Conservation (phyloP, 257 asterid species). For the Salvia splendens region DNA sequence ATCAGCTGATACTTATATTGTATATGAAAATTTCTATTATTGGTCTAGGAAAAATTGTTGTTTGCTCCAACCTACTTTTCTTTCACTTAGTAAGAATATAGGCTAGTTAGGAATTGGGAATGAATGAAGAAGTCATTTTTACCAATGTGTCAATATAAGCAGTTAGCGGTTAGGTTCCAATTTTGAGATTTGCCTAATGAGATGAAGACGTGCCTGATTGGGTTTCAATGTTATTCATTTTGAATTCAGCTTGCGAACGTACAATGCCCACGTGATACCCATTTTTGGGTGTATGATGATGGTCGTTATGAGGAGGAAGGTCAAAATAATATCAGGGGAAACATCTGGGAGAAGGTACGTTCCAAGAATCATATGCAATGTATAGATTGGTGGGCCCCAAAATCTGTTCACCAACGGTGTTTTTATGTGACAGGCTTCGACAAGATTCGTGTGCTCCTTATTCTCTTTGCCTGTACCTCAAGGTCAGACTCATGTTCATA, state of each 20-base stretch:
- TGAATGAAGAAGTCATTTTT: constrained; percentile 2
- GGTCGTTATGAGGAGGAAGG: constrained; percentile 99
- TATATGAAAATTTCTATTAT: not conserved
- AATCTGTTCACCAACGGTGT: constrained; percentile 24
- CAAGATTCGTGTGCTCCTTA: constrained; percentile 81
- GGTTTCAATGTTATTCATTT: constrained; percentile 17
- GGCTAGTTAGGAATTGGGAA: not conserved
- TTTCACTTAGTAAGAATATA: not conserved
- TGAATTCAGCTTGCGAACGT: constrained; percentile 81
- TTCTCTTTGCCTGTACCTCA: constrained; percentile 91
- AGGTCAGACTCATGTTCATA: constrained; percentile 67
- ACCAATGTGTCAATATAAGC: not conserved
- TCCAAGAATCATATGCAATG: constrained; percentile 4
- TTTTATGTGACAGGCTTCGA: constrained; percentile 62
- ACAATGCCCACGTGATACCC: constrained; percentile 98
- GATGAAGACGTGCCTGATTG: not conserved
- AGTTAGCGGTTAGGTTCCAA: not conserved
- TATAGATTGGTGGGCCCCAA: constrained; percentile 11
- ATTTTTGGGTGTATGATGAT: constrained; percentile 97
- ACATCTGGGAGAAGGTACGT: constrained; percentile 93
- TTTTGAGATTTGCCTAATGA: constrained; percentile 22
- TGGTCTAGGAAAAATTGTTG: not conserved
- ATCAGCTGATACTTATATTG: not conserved
- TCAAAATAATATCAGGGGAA: constrained; percentile 94
- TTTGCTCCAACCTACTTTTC: not conserved